Conservation (phyloP, 495 filamentous ascomycete genomes). For the Penicillium desertorum region DNA sequence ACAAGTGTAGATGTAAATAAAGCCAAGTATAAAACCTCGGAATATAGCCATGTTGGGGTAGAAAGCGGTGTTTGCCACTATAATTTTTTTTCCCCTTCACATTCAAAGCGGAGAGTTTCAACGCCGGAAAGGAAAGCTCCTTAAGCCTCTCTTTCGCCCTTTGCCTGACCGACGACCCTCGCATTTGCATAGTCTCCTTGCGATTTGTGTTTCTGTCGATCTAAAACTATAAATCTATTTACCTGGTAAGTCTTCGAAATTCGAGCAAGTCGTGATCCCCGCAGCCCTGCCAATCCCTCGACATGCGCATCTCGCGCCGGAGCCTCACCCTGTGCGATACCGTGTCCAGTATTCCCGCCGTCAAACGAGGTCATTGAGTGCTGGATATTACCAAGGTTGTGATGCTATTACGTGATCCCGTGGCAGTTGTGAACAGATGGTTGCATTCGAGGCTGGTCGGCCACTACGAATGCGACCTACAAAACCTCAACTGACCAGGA, state of each 20-base stretch:
- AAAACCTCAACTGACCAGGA: conserved; percentile 8
- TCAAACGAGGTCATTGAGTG: background rate
- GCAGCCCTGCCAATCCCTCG: conserved; percentile 19
- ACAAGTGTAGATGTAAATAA: background rate
- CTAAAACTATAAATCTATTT: conserved; percentile 9
- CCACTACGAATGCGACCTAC: conserved; percentile 10
- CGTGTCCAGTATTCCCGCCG: conserved; percentile 1
- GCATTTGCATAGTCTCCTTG: conserved; percentile 18
- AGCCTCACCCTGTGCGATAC: conserved; percentile 13
- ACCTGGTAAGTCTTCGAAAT: conserved; percentile 25
- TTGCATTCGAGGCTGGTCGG: conserved; percentile 9
- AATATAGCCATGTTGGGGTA: conserved; percentile 13
- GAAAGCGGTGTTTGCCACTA: conserved; percentile 29
- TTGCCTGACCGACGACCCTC: conserved; percentile 18
- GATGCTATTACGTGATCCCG: background rate
- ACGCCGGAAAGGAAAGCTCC: conserved; percentile 39
- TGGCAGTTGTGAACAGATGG: conserved; percentile 8
- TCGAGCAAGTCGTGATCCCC: conserved; percentile 19
- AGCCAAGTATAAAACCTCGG: background rate
- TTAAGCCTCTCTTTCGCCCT: conserved; percentile 34
- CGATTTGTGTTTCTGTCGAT: conserved; percentile 10
- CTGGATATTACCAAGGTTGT: background rate
- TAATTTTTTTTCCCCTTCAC: conserved; percentile 31
- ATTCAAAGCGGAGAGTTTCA: conserved; percentile 31
- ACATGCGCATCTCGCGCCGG: conserved; percentile 24